phyloP scores from a whole-genome alignment of 1,284 basidiomycete genomes.

The Marasmius tenuissimus region DNA sequence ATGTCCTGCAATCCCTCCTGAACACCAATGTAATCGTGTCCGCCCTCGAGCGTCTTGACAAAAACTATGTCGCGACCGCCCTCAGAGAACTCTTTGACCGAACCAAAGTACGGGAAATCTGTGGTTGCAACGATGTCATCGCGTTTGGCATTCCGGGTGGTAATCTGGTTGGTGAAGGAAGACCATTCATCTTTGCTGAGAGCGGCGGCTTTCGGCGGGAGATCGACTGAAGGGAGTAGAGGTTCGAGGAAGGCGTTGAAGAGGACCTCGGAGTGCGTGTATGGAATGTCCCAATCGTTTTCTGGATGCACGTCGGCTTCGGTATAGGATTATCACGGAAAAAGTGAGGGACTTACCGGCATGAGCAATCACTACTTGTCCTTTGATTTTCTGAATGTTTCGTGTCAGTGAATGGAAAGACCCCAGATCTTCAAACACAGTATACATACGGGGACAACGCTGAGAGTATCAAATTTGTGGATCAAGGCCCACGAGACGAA shows the following conservation, averaged over 20 bases:
- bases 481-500: conserved; percentile 55
- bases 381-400: conserved; percentile 50
- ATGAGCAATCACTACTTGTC: conserved; percentile 77
- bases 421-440: conserved; percentile 6
- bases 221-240: conserved; percentile 49
- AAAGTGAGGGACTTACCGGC: conserved; percentile 34
- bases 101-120: conserved; percentile 57
- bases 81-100: conserved; percentile 50
- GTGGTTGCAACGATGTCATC: conserved; percentile 45
- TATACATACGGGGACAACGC: conserved; percentile 52
- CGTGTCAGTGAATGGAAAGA: conserved; percentile 2
- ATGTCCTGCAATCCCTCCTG: conserved; percentile 75
- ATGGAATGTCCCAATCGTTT: conserved; percentile 81
- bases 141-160: conserved; percentile 36
- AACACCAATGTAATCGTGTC: conserved; percentile 63
- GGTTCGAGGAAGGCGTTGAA: conserved; percentile 71
- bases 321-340: not conserved
- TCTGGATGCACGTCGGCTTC: conserved; percentile 24
- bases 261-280: conserved; percentile 71
- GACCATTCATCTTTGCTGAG: conserved; percentile 39
- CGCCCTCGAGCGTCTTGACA: conserved; percentile 62
- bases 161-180: conserved; percentile 32
- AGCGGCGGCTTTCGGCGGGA: conserved; percentile 35
- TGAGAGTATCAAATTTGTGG: conserved; percentile 68
- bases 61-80: conserved; percentile 51